A percentile compares a stretch with the other conserved stretches of the same genome.
Conservation (phyloP, 2,329 filamentous ascomycete species). For the Ascochyta viciae-villosae region DNA sequence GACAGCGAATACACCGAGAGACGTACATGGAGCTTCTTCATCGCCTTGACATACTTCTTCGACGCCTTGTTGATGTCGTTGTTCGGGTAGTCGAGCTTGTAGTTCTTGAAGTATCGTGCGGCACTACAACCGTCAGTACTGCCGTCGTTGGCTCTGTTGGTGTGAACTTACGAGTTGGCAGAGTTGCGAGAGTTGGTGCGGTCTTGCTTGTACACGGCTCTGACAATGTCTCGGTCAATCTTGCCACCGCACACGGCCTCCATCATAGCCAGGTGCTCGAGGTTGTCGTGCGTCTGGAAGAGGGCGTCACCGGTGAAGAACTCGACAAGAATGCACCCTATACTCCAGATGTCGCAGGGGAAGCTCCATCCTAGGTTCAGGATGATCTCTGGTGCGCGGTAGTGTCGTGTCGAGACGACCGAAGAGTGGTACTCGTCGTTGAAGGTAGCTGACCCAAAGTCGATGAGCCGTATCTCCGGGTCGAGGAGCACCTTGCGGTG, state of each 20-base stretch:
- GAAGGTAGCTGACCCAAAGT: constrained; percentile 73
- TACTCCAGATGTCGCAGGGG: constrained; percentile 74
- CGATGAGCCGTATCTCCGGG: constrained; percentile 71
- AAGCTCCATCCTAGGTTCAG: constrained; percentile 72
- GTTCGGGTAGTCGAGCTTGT: constrained; percentile 69
- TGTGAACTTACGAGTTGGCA: constrained; percentile 60
- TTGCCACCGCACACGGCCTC: constrained; percentile 65
- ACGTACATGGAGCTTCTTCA: constrained; percentile 67
- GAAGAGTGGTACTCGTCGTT: constrained; percentile 74
- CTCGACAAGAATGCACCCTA: constrained; percentile 72
- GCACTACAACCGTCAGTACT: constrained; percentile 42
- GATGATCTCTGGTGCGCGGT: constrained; percentile 72
- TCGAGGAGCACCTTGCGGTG: constrained; percentile 69
- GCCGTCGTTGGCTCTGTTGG: neutral
- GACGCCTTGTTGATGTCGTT: constrained; percentile 68
- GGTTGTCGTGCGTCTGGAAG: constrained; percentile 73
- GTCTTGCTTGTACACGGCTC: constrained; percentile 59
- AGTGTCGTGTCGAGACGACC: constrained; percentile 71
- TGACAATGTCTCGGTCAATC: constrained; percentile 63
- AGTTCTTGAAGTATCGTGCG: constrained; percentile 61
- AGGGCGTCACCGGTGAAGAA: constrained; percentile 73
- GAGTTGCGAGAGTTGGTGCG: constrained; percentile 58
- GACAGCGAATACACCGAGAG: neutral
- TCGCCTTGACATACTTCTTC: constrained; percentile 71
- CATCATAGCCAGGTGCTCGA: constrained; percentile 75